Evolutionary conservation across 176 grass and related monocot species (phyloP).

Genomic region (Ensete glaucum): DNA sequence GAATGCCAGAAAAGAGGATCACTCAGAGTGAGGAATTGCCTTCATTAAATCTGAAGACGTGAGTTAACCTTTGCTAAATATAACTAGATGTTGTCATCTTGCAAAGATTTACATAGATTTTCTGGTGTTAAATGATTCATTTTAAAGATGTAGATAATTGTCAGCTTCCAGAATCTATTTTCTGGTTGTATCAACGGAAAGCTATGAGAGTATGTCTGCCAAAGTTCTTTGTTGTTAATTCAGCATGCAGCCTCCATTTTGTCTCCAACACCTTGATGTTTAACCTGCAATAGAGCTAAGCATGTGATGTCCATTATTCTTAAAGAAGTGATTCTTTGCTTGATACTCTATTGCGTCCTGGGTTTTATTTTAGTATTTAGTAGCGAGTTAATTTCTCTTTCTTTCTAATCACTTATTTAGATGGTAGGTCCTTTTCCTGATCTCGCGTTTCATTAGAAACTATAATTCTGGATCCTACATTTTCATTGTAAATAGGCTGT

Average conservation of each 20-base stretch:
- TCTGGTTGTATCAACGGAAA: not conserved
- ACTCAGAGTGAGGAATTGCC: conserved; percentile 37
- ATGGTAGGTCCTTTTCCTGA: not conserved
- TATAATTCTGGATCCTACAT: not conserved
- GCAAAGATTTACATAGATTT: conserved; percentile 1
- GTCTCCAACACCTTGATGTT: not conserved
- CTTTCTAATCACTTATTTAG: not conserved
- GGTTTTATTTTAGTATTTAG: not conserved
- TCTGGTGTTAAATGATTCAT: not conserved
- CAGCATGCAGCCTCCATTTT: not conserved
- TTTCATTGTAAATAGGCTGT: not conserved
- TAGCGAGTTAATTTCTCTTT: not conserved
- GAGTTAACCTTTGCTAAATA: conserved; percentile 23
- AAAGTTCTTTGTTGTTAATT: not conserved
- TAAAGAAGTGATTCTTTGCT: no score
- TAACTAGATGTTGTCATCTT: conserved; percentile 14
- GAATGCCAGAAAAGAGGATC: conserved; percentile 34
- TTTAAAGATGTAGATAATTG: not conserved
- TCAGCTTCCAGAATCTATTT: no score
- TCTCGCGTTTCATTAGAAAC: not conserved
- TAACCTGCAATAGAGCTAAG: not conserved
- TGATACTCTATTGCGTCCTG: no score
- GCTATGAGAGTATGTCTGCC: not conserved
- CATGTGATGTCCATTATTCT: not conserved
- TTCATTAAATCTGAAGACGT: conserved; percentile 59